Evolutionary conservation across 2,329 filamentous ascomycete genomes (phyloP).

Genomic region (Scorias spongiosa): DNA sequence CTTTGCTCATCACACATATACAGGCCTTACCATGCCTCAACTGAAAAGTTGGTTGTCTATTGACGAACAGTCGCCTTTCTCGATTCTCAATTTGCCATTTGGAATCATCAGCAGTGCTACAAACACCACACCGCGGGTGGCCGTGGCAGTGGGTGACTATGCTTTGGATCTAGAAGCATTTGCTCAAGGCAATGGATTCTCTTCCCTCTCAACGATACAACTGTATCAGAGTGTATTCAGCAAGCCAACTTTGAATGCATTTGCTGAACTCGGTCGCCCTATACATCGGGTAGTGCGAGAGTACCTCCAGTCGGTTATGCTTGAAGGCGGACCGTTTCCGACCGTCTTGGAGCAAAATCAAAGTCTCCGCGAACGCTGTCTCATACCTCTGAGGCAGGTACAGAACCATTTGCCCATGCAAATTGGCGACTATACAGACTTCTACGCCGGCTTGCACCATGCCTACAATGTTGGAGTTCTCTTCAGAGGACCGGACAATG

Average conservation of each 20-base stretch:
- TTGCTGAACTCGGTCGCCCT: slow-evolving; percentile 55
- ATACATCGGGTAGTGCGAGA: slow-evolving; percentile 54
- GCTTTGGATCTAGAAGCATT: slow-evolving; percentile 55
- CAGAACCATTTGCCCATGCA: slow-evolving; percentile 58
- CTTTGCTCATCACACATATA: no score
- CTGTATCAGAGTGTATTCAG: slow-evolving; percentile 47
- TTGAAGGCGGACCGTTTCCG: slow-evolving; percentile 42
- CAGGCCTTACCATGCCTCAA: background rate
- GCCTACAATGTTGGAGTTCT: slow-evolving; percentile 57
- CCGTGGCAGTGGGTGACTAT: slow-evolving; percentile 57
- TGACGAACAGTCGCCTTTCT: slow-evolving; percentile 50
- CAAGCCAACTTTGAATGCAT: slow-evolving; percentile 53
- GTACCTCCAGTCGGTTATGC: slow-evolving; percentile 53
- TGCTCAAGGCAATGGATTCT: slow-evolving; percentile 43
- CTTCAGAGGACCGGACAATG: slow-evolving; percentile 57
- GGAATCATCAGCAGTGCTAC: slow-evolving; percentile 57
- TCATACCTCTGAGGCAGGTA: slow-evolving; percentile 45
- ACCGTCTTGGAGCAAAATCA: slow-evolving; percentile 48
- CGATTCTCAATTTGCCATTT: slow-evolving; percentile 68
- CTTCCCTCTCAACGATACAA: slow-evolving; percentile 40
- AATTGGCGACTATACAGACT: slow-evolving; percentile 63
- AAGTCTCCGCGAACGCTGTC: slow-evolving; percentile 38
- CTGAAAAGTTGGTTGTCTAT: slow-evolving; percentile 44
- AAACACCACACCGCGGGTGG: slow-evolving; percentile 43
- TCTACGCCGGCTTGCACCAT: slow-evolving; percentile 69